These are phyloP conservation scores for Clonostachys rosea DNA, from an alignment of 2,329 filamentous ascomycete genomes.

Conservation along the genomic window DNA sequence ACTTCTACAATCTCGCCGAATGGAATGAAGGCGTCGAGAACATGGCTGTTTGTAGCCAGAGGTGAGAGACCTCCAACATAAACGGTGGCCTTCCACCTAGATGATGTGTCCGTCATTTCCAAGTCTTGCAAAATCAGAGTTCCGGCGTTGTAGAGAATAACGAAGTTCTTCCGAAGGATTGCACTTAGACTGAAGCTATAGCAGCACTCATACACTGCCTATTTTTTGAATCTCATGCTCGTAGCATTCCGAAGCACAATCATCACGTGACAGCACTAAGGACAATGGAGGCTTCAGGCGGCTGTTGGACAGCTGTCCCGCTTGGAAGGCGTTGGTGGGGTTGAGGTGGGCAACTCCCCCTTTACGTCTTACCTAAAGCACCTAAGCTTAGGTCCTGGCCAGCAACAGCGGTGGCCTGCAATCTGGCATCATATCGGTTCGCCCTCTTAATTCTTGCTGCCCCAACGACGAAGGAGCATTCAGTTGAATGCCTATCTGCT, in stretches of 20 bases:
- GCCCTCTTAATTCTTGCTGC: neutral
- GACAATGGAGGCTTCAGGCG: neutral
- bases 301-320: neutral
- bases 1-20: slow-evolving; percentile 96
- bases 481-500: slow-evolving; percentile 15
- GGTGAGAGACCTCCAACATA: slow-evolving; percentile 87
- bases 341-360: neutral
- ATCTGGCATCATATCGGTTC: slow-evolving; percentile 37
- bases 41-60: slow-evolving; percentile 66
- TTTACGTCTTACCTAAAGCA: slow-evolving; percentile 9
- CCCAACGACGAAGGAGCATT: neutral
- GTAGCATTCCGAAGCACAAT: neutral
- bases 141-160: too few species aligned
- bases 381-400: slow-evolving; percentile 17
- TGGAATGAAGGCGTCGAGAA: slow-evolving; percentile 90
- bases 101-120: slow-evolving; percentile 67
- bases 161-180: neutral
- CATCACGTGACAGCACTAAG: neutral
- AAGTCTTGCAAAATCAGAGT: neutral
- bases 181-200: neutral
- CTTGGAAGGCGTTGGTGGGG: too few species aligned
- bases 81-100: slow-evolving; percentile 84
- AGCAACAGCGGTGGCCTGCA: slow-evolving; percentile 27
- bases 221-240: neutral
- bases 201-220: too few species aligned